Percentiles rank a stretch among this genome's conserved stretches.
phyloP scores from a whole-genome alignment of 1,139 yeast genomes.

The Blastobotrys buckinghamii region DNA sequence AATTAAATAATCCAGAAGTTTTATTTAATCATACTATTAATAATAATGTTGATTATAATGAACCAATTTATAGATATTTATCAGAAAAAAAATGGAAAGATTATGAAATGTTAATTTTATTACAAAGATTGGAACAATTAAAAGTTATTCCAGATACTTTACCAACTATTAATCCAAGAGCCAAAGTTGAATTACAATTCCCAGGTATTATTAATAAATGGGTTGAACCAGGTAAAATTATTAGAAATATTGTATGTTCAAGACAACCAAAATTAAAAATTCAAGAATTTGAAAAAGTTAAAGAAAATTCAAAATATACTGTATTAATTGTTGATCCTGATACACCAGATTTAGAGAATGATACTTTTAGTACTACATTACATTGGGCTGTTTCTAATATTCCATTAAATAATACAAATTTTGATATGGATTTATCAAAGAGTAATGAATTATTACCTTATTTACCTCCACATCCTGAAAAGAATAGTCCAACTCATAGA shows the following conservation, averaged over 20 bases:
- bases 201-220: constrained; percentile 59
- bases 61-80: constrained; percentile 72
- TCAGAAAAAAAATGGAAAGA: constrained; percentile 68
- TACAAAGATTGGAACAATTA: constrained; percentile 87
- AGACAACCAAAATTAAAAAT: constrained; percentile 71
- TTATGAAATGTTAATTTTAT: constrained; percentile 59
- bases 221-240: constrained; percentile 71
- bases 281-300: constrained; percentile 61
- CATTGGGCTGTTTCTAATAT: constrained; percentile 78
- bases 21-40: constrained; percentile 52
- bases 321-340: constrained; percentile 87
- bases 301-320: constrained; percentile 51
- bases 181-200: constrained; percentile 69
- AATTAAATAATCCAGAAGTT: constrained; percentile 75
- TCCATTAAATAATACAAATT: constrained; percentile 52
- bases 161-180: constrained; percentile 82
- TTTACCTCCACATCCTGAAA: constrained; percentile 83
- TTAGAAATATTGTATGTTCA: constrained; percentile 68
- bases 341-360: constrained; percentile 67
- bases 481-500: constrained; percentile 77
- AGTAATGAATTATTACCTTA: constrained; percentile 55
- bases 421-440: constrained; percentile 45
- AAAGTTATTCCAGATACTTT: constrained; percentile 88
- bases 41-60: constrained; percentile 51
- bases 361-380: constrained; percentile 65